Base-by-base conservation (phyloP, 2,329 filamentous ascomycete genomes). In the Zasmidium cellare region DNA sequence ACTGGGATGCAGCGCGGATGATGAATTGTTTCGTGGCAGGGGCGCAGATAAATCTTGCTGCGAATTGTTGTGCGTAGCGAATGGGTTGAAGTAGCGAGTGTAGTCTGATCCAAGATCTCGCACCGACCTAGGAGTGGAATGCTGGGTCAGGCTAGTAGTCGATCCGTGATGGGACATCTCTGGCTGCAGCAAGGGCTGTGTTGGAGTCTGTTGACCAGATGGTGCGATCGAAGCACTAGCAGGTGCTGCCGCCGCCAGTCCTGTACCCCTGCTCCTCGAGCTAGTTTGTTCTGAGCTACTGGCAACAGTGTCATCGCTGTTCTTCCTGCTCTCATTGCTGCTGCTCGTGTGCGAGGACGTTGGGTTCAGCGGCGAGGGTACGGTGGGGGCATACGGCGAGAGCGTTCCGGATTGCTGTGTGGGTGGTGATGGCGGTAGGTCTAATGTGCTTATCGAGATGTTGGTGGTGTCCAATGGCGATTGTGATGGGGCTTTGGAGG, bases 21-120 rank as follows among this genome's bases (percentile, higher is more conserved):
- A 60, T 19, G 67, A 70, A 46, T 61, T 63, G 52, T 63, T 61
- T 14, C 61, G 58, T 14, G 69, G 63, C 19, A 69, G 51, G 18
- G 65, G 61, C 44, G 55, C 56, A 9, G 62, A 56, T 7, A 73
- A 58, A 56, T 74, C 71, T 45, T 66, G 63, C 19, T 69, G 65
- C 9, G 73, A 74, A 41, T 68, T 71, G 49, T 69, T 70, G 18
- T 65, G 63, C 19, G 70, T 69, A 53, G 67, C 65, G 63, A 75
- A 74, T 28, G 73, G 73, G 51, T 74, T 74, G 63, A 67, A 74
- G 63, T 74, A 75, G 48, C 72, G 67, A 56, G 68, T 71, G 60
- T 73, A 75, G 58, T 74, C 72, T 3, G 69, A 65, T 9, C 73
- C 72, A 5, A 75, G 61, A 52, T 75, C 73, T 24, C 68, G 65